Evolutionary conservation across 352 stramenopile species (phyloP).

Genomic region (Pythium biforme): DNA sequence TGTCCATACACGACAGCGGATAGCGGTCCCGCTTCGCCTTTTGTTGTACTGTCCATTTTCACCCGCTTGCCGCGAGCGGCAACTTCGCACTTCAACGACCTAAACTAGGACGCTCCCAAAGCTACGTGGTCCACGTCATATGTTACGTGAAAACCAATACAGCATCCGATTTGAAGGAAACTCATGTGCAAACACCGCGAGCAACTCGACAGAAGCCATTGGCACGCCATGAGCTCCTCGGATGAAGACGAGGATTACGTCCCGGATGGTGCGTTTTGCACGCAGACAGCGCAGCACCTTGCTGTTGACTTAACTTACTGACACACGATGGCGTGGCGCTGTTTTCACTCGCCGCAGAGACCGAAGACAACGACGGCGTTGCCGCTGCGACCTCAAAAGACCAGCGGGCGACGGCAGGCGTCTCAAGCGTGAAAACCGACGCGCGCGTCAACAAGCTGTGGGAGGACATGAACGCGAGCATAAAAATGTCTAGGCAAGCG

Average conservation of each 20-base stretch:
- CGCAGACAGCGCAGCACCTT: neutral
- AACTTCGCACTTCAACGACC: constrained; percentile 24
- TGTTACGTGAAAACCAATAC: neutral
- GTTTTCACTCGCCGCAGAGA: constrained; percentile 1
- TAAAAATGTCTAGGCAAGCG: constrained; percentile 49
- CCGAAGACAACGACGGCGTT: constrained; percentile 4
- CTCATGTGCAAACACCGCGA: neutral
- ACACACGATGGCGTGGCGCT: neutral
- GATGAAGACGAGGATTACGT: constrained; percentile 72
- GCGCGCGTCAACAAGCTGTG: constrained; percentile 51
- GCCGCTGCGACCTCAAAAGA: neutral
- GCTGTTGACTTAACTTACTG: too few species aligned
- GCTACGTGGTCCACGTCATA: neutral
- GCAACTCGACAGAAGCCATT: neutral
- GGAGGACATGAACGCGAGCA: constrained; percentile 64
- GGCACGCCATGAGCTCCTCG: constrained; percentile 52
- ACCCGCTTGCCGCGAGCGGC: neutral
- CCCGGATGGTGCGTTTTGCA: constrained; percentile 42
- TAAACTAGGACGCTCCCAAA: constrained; percentile 10
- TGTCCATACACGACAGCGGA: neutral
- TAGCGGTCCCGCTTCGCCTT: too few species aligned
- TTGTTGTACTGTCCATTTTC: neutral
- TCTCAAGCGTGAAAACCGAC: constrained; percentile 30
- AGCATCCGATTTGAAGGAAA: neutral
- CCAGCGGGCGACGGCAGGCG: neutral